Conservation (phyloP, 2,329 filamentous ascomycete species). For the Paecilomyces fulvus region DNA sequence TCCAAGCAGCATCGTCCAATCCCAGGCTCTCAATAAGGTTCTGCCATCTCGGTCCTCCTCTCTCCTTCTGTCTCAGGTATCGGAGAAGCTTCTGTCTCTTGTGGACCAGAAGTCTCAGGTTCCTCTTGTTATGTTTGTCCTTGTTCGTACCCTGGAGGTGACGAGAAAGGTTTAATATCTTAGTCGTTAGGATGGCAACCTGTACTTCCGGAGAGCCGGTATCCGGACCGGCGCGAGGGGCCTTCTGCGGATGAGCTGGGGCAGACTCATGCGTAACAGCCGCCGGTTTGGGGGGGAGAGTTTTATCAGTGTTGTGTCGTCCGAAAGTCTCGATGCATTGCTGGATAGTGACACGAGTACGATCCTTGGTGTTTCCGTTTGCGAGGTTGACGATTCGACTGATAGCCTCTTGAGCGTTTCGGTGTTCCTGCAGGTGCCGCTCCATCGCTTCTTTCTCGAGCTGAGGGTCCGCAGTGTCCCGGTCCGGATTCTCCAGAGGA, state of each 20-base stretch:
- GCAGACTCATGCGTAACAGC: constrained; percentile 35
- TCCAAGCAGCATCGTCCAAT: constrained; percentile 79
- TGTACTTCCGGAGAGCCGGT: constrained; percentile 97
- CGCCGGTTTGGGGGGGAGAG: constrained; percentile 53
- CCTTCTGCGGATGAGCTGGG: constrained; percentile 34
- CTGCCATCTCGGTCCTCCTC: constrained; percentile 83
- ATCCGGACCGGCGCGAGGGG: constrained; percentile 72
- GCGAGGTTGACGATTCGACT: constrained; percentile 68
- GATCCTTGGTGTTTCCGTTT: constrained; percentile 70
- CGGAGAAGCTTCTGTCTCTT: constrained; percentile 77
- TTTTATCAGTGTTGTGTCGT: constrained; percentile 74
- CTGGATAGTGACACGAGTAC: constrained; percentile 70
- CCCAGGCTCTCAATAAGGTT: constrained; percentile 77
- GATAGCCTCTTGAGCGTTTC: constrained; percentile 66
- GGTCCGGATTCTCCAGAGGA: constrained; percentile 23
- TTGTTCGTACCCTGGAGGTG: constrained; percentile 64
- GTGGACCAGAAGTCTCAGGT: constrained; percentile 77
- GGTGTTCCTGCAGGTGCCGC: constrained; percentile 49
- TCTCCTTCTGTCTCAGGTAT: constrained; percentile 83
- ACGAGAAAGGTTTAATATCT: constrained; percentile 74
- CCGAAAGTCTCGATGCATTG: constrained; percentile 84
- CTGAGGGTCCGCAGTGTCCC: constrained; percentile 28
- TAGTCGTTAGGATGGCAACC: constrained; percentile 86
- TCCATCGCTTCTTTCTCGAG: constrained; percentile 27
- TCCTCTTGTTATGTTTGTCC: constrained; percentile 92